Evolutionary conservation across 2,329 filamentous ascomycete genomes (phyloP), one percentile per base, ranked within the genome.

Genomic region (Aureobasidium mangrovei): DNA sequence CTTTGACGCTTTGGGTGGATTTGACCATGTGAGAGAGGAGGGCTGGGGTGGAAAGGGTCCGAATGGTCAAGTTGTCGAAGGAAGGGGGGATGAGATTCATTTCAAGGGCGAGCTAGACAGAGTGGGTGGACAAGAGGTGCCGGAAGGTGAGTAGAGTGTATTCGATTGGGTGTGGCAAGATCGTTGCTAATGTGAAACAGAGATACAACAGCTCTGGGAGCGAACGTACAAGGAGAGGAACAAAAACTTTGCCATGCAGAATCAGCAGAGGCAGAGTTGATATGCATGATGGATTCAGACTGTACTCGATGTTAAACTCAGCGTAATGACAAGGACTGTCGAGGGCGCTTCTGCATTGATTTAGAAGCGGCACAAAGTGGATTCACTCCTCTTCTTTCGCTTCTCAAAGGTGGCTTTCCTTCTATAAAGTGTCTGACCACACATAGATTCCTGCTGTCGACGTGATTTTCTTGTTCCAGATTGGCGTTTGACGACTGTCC

Each of bases 1-100:
- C 3, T 73, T 72, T 46, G 66, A 69, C 48, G 68, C 65, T 8
- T 64, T 72, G 40, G 60, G 55, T 8, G 41, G 57, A 12, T 57
- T 65, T 35, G 62, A 63, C 9, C 32, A 53, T 24, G 57, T 71
- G 8, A 62, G 53, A 6, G 56, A 60, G 2, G 60, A 53, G 7
- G 58, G 57, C 4, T 66, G 64, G 64, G 60, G 60, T 9, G 40
- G 57, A 53, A 52, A 42, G 8, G 62, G 60, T 3, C 56, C 47
- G 49, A 63, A 60, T 52, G 66, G 65, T 9, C 54, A 62, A 32
- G 55, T 62, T 5, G 63, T 67, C 3, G 66, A 67, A 47, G 64
- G 59, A 0, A 63, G 59, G 42, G 48, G 62, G 24, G 56, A 59
- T 2, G 55, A 65, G 2, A 36, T 67, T 33, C 60, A 63, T 36